phyloP scores from a whole-genome alignment of 73 alveolate species.

The Symbiodinium pilosum region DNA sequence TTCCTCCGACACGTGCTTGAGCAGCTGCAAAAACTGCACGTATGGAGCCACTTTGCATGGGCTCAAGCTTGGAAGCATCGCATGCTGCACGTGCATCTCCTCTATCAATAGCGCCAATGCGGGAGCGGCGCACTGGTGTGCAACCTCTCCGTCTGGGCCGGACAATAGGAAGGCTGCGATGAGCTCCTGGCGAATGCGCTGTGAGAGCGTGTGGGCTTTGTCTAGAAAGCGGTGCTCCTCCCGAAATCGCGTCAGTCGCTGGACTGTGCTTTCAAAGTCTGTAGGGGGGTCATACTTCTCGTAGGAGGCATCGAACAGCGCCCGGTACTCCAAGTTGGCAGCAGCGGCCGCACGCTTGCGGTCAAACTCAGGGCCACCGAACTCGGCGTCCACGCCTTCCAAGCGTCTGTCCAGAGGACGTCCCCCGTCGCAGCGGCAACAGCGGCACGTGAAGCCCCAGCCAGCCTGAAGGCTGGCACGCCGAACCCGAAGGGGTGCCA shows the following conservation, averaged over 20 bases:
- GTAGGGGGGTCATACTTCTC: slow-evolving; percentile 36
- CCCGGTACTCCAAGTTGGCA: slow-evolving; percentile 11
- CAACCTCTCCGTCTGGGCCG: slow-evolving; percentile 30
- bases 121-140: slow-evolving; percentile 36
- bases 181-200: slow-evolving; percentile 33
- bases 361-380: neutral
- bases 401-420: slow-evolving; percentile 73
- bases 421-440: slow-evolving; percentile 40
- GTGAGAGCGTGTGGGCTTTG: slow-evolving; percentile 41
- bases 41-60: slow-evolving; percentile 50
- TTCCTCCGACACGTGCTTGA: slow-evolving; percentile 29
- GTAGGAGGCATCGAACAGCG: neutral
- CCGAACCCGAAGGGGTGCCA: slow-evolving; percentile 23
- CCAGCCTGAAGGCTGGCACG: neutral
- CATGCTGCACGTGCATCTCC: slow-evolving; percentile 45
- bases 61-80: slow-evolving; percentile 43
- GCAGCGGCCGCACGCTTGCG: slow-evolving; percentile 27
- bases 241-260: slow-evolving; percentile 45
- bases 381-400: slow-evolving; percentile 30
- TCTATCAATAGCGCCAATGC: slow-evolving; percentile 40
- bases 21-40: slow-evolving; percentile 25
- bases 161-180: slow-evolving; percentile 46
- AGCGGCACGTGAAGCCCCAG: slow-evolving; percentile 62
- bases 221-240: slow-evolving; percentile 18
- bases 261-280: slow-evolving; percentile 35